Percentiles rank a stretch among this genome's conserved stretches.
Evolutionary conservation across 78 protist genomes (phyloP).

Genomic region (Polysphondylium violaceum): DNA sequence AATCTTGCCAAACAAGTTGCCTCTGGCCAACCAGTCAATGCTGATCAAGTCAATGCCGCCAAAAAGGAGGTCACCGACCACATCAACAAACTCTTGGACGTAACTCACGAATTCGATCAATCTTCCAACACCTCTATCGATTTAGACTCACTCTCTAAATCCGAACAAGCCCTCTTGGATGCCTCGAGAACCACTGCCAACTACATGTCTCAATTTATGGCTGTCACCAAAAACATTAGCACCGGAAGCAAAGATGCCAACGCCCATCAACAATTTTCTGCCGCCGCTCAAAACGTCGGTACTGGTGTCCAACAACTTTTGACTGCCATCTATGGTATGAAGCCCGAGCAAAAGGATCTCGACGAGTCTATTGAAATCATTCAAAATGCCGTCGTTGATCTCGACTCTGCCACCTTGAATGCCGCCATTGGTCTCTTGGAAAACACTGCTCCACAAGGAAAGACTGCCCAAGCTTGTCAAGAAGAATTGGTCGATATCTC

Average conservation of each 20-base stretch:
- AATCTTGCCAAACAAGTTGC: constrained; percentile 70
- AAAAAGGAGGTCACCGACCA: constrained; percentile 22
- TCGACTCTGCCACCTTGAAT: constrained; percentile 75
- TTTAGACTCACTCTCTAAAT: constrained; percentile 23
- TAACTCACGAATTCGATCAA: constrained; percentile 28
- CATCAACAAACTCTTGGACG: constrained; percentile 1
- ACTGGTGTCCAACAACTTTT: constrained; percentile 52
- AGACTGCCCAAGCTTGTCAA: constrained; percentile 73
- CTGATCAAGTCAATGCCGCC: neutral
- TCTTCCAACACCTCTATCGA: constrained; percentile 5
- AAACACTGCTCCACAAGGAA: constrained; percentile 83
- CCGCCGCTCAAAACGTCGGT: constrained; percentile 63
- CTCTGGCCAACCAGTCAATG: constrained; percentile 19
- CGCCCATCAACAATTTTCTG: constrained; percentile 56
- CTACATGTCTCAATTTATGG: constrained; percentile 71
- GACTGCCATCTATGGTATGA: constrained; percentile 74
- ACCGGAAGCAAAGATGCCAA: constrained; percentile 70
- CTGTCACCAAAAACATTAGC: constrained; percentile 33
- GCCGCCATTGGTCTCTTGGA: constrained; percentile 81
- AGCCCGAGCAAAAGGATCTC: constrained; percentile 72
- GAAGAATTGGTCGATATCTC: constrained; percentile 76
- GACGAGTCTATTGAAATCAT: constrained; percentile 80
- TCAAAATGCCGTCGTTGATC: constrained; percentile 75
- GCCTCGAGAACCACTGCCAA: constrained; percentile 66
- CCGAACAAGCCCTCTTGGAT: constrained; percentile 63